Evolutionary conservation across 2,329 filamentous ascomycete genomes (phyloP), one percentile per base, ranked within the genome.

Genomic region (Penicillium sp.): DNA sequence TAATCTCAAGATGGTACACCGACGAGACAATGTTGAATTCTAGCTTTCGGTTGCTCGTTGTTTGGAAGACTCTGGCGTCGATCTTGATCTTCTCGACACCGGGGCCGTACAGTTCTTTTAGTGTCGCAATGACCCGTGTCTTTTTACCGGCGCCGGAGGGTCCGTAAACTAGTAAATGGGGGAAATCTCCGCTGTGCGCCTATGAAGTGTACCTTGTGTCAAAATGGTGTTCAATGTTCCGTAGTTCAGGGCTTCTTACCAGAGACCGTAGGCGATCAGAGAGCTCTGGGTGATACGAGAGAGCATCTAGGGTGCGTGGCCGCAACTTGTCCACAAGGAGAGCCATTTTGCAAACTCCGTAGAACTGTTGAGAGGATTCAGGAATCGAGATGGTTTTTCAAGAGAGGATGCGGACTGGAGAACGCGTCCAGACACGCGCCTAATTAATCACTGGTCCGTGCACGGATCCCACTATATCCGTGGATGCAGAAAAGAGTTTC

Each of bases 11-110:
- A 75, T 99, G 94, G 78, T 99, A 99, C 61, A 97, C 87, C 0
- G 93, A 97, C 43, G 92, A 87, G 53, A 99, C 94, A 62, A 99
- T 96, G 78, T 97, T 99, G 84, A 99, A 99, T 77, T 99, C 94
- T 67, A 99, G 88, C 77, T 99, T 99, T 72, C 94, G 91, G 75
- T 96, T 97, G 70, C 88, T 89, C 22, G 86, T 92, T 1, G 94
- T 97, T 76, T 96, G 92, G 79, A 99, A 99, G 57, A 97, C 89
- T 62, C 94, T 89, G 13, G 92, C 90, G 72, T 99, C 94, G 76
- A 99, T 97, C 79, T 97, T 97, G 82, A 99, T 99, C 82, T 97
- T 97, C 72, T 99, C 95, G n/a, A 96, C 94, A 42, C 94, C 93
- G 0, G 93, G 88, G 0, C 94, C 94, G 74, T 94, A 99, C 8